Conservation (phyloP, 2,329 filamentous ascomycete genomes). For the Calonectria hawksworthii region DNA sequence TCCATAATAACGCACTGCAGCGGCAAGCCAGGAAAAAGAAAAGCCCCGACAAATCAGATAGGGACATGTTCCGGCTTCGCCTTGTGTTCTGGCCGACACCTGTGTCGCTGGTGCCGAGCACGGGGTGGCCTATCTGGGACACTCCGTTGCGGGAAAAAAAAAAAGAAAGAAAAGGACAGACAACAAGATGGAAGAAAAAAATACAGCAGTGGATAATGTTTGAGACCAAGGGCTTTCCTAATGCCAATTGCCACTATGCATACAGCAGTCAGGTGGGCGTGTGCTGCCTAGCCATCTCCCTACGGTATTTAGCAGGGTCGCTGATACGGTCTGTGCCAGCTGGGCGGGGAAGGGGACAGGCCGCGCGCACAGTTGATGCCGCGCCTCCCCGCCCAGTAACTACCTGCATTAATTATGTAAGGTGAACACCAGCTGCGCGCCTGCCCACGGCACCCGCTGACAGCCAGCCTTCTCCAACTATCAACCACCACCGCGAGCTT, state of each 20-base stretch:
- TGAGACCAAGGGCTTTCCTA: neutral
- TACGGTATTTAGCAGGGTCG: neutral
- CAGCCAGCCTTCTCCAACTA: neutral
- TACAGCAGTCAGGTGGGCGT: too few species aligned
- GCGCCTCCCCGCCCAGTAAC: too few species aligned
- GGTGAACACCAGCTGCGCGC: neutral
- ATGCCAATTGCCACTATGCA: neutral
- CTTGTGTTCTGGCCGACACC: neutral
- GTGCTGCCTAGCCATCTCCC: neutral
- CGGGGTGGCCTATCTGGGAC: neutral
- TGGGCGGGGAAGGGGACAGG: neutral
- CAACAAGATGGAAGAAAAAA: neutral
- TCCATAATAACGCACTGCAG: neutral
- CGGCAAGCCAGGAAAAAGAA: neutral
- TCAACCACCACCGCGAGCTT: neutral
- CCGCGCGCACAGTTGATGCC: neutral
- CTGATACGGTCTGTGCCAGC: neutral
- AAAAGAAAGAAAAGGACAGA: too few species aligned
- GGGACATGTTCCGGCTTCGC: neutral
- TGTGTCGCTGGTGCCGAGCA: neutral
- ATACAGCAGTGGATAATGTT: neutral
- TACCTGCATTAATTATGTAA: slow-evolving; percentile 12
- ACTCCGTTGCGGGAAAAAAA: neutral
- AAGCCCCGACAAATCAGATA: neutral
- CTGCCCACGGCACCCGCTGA: neutral